phyloP scores from a whole-genome alignment of 2,329 filamentous ascomycete species.

The Phialophora verrucosa region DNA sequence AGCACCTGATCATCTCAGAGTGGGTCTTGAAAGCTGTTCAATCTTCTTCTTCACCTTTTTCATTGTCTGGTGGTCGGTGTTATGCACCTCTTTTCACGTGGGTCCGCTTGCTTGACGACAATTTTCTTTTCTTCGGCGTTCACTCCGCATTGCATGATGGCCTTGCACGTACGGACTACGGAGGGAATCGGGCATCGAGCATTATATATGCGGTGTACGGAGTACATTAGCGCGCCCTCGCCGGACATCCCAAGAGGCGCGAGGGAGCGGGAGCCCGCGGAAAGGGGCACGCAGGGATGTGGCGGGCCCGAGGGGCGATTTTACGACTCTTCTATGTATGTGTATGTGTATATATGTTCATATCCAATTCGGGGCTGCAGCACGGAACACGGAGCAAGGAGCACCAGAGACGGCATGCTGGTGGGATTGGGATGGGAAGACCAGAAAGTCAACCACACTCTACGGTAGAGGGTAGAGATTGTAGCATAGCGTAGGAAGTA shows the following conservation, averaged over 20 bases:
- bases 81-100: neutral
- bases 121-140: neutral
- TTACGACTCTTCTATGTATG: neutral
- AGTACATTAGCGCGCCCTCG: neutral
- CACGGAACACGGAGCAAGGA: too few relatives aligned
- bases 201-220: neutral
- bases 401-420: too few relatives aligned
- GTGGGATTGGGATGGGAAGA: too few relatives aligned
- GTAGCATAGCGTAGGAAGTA: too few relatives aligned
- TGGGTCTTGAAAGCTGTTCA: neutral
- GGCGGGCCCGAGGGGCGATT: neutral
- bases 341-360: neutral
- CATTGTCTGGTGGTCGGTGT: neutral
- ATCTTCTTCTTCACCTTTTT: neutral
- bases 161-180: too few relatives aligned
- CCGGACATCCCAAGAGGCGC: neutral
- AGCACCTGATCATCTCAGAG: conserved; percentile 17
- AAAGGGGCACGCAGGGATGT: neutral
- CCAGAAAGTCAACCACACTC: too few relatives aligned
- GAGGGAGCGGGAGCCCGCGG: too few relatives aligned
- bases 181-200: neutral
- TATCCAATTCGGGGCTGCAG: neutral
- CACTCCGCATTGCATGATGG: neutral
- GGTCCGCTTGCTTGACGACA: neutral
- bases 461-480: too few relatives aligned